Evolutionary conservation across 345 rosid species (phyloP).

Genomic region (Euphorbia pulcherrima): DNA sequence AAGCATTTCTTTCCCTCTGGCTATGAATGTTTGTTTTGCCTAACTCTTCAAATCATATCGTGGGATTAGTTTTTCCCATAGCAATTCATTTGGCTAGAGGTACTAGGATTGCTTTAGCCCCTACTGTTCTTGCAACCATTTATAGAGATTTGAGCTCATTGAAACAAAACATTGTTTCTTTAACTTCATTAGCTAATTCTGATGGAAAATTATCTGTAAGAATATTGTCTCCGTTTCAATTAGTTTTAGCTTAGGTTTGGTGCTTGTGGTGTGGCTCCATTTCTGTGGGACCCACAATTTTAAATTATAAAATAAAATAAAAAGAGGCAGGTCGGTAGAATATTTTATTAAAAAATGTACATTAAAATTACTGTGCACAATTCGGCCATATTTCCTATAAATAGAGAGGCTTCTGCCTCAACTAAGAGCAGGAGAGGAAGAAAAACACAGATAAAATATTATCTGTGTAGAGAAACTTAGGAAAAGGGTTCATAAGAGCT

Average conservation of each 20-base stretch:
- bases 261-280: too few species aligned
- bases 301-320: too few species aligned
- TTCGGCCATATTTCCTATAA: too few species aligned
- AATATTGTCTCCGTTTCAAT: constrained; percentile 39
- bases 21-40: constrained; percentile 45
- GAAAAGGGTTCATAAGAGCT: too few species aligned
- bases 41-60: neutral
- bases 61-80: constrained; percentile 30
- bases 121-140: constrained; percentile 49
- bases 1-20: constrained; percentile 53
- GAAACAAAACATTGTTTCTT: constrained; percentile 31
- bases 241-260: constrained; percentile 42
- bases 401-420: too few species aligned
- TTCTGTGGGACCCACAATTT: too few species aligned
- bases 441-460: too few species aligned
- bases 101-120: constrained; percentile 42
- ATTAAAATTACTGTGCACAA: too few species aligned
- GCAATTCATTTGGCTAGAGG: constrained; percentile 52
- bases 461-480: too few species aligned
- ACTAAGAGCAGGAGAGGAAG: too few species aligned
- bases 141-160: constrained; percentile 38
- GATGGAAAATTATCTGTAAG: neutral
- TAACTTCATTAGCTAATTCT: neutral
- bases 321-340: too few species aligned
- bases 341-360: too few species aligned